Evolutionary conservation across 331 rosid genomes (phyloP).

Genomic region (Quercus lobata): DNA sequence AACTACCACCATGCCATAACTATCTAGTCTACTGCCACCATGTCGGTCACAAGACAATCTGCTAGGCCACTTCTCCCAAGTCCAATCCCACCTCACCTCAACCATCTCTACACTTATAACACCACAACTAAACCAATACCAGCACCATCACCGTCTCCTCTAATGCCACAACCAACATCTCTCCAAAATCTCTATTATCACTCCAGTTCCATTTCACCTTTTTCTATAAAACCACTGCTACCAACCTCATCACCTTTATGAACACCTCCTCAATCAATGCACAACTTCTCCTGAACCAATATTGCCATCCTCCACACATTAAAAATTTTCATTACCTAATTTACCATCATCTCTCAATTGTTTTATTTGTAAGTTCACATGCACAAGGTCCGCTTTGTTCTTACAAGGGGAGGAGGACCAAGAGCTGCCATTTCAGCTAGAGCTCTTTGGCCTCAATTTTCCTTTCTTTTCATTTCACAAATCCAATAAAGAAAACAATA

Average conservation of each 20-base stretch:
- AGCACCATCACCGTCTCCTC: slow-evolving; percentile 2
- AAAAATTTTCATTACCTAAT: neutral
- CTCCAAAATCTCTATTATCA: neutral
- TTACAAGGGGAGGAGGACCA: no score
- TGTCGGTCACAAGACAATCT: neutral
- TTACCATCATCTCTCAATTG: neutral
- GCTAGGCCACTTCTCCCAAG: neutral
- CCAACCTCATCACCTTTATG: neutral
- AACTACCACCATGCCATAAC: neutral
- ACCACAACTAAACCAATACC: neutral
- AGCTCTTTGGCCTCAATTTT: no score
- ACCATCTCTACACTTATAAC: neutral
- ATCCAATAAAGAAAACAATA: neutral
- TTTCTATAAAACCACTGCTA: neutral
- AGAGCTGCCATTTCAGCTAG: no score
- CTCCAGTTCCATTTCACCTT: neutral
- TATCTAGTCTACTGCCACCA: neutral
- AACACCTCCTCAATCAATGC: neutral
- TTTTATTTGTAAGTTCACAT: no score
- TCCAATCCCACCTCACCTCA: neutral
- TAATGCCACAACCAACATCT: neutral
- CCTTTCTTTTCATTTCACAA: no score
- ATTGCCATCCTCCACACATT: neutral
- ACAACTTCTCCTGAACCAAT: neutral
- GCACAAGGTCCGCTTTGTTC: no score